A percentile compares a stretch with the other conserved stretches of the same genome.
Conservation (phyloP, 2,329 filamentous ascomycete species). For the Colletotrichum brevisporum region DNA sequence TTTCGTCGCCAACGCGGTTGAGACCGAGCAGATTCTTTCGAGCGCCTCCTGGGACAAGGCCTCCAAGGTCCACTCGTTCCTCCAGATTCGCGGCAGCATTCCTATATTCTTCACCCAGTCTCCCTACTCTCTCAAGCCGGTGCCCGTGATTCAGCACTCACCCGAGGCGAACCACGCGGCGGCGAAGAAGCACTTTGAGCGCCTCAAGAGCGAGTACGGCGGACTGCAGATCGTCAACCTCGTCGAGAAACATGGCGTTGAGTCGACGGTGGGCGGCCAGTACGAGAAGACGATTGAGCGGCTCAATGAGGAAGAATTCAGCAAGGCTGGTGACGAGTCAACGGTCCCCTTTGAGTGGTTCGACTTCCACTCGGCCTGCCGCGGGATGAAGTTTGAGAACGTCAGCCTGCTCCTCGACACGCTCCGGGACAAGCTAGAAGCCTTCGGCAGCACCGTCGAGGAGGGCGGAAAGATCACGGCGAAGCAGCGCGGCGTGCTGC, state of each 20-base stretch:
- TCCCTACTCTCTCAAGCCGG: slow-evolving; percentile 92
- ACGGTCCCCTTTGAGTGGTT: slow-evolving; percentile 91
- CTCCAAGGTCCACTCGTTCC: slow-evolving; percentile 81
- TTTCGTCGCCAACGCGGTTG: slow-evolving; percentile 89
- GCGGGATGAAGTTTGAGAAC: slow-evolving; percentile 98
- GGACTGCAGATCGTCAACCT: slow-evolving; percentile 84
- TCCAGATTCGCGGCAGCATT: slow-evolving; percentile 92
- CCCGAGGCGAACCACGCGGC: slow-evolving; percentile 83
- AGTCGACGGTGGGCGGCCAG: slow-evolving; percentile 82
- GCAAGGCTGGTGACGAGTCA: slow-evolving; percentile 49
- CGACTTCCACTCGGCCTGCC: slow-evolving; percentile 92
- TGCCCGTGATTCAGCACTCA: slow-evolving; percentile 86
- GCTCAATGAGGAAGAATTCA: slow-evolving; percentile 74
- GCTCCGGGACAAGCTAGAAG: slow-evolving; percentile 76
- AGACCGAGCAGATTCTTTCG: slow-evolving; percentile 95
- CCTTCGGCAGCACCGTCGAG: slow-evolving; percentile 79
- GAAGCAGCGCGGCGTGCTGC: slow-evolving; percentile 81
- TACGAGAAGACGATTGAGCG: slow-evolving; percentile 79
- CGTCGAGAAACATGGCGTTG: slow-evolving; percentile 89
- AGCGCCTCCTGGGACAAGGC: slow-evolving; percentile 74
- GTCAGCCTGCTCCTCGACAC: slow-evolving; percentile 83
- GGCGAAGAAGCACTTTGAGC: slow-evolving; percentile 83
- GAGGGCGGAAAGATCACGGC: slow-evolving; percentile 57
- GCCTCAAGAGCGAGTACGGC: slow-evolving; percentile 79
- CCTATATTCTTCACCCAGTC: slow-evolving; percentile 96